Evolutionary conservation across 495 filamentous ascomycete species (phyloP).

Genomic region (Hypoxylon rickii): DNA sequence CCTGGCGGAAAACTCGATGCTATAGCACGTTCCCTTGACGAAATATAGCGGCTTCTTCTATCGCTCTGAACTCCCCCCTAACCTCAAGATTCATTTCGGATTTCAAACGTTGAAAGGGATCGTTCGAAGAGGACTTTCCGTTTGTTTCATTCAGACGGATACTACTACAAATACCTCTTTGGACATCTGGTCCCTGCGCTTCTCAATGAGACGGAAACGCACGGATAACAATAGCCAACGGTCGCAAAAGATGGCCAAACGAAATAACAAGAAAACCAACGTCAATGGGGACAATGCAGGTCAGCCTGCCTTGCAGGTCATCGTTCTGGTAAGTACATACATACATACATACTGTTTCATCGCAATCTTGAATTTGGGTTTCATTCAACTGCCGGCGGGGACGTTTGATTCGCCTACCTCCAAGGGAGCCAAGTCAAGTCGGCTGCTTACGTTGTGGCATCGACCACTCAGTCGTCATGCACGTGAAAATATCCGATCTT

Average conservation of each 20-base stretch:
- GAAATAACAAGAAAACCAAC: too few relatives aligned
- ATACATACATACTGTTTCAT: slow-evolving; percentile 17
- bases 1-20: slow-evolving; percentile 7
- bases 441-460: slow-evolving; percentile 5
- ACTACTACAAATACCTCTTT: too few relatives aligned
- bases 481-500: slow-evolving; percentile 21
- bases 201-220: slow-evolving; percentile 20
- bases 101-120: not conserved
- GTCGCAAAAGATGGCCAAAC: slow-evolving; percentile 26
- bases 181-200: too few relatives aligned
- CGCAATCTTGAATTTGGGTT: not conserved
- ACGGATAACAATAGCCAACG: slow-evolving; percentile 17
- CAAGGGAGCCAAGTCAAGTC: slow-evolving; percentile 4
- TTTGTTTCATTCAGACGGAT: too few relatives aligned
- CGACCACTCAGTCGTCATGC: slow-evolving; percentile 11
- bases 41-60: slow-evolving; percentile 6
- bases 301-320: slow-evolving; percentile 71
- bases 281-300: slow-evolving; percentile 25
- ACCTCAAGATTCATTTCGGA: too few relatives aligned
- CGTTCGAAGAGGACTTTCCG: not conserved
- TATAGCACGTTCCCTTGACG: slow-evolving; percentile 1
- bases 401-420: slow-evolving; percentile 29
- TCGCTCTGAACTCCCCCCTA: too few relatives aligned
- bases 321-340: slow-evolving; percentile 71
- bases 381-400: too few relatives aligned